These are phyloP conservation scores for Xanthoparmelia taractica DNA, from an alignment of 495 filamentous ascomycete genomes.

Conservation along the genomic window DNA sequence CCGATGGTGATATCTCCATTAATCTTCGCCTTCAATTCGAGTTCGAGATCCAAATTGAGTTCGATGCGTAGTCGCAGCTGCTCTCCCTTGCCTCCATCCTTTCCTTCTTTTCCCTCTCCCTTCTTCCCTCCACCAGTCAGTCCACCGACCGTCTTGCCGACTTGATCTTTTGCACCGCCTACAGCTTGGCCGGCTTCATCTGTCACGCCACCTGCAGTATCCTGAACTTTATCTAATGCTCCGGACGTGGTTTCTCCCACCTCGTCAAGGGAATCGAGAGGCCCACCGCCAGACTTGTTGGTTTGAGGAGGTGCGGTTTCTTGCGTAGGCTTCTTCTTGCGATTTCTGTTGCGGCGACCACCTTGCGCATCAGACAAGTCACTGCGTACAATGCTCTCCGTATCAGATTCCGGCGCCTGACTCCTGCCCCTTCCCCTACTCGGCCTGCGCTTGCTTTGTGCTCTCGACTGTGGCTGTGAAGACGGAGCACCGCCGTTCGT, in stretches of 20 bases:
- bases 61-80: slow-evolving; percentile 69
- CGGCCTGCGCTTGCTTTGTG: slow-evolving; percentile 22
- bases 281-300: slow-evolving; percentile 34
- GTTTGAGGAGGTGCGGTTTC: slow-evolving; percentile 33
- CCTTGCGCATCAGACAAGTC: slow-evolving; percentile 18
- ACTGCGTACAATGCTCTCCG: slow-evolving; percentile 22
- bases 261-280: slow-evolving; percentile 48
- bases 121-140: slow-evolving; percentile 21
- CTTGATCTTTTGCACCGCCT: slow-evolving; percentile 27
- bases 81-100: slow-evolving; percentile 19
- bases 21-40: slow-evolving; percentile 86
- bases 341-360: slow-evolving; percentile 31
- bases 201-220: slow-evolving; percentile 55
- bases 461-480: slow-evolving; percentile 11
- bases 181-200: slow-evolving; percentile 51
- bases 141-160: slow-evolving; percentile 22
- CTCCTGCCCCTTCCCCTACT: slow-evolving; percentile 21
- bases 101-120: slow-evolving; percentile 11
- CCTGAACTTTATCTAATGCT: slow-evolving; percentile 46
- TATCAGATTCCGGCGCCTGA: slow-evolving; percentile 21
- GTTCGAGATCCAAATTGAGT: slow-evolving; percentile 83
- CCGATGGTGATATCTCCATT: slow-evolving; percentile 83
- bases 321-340: slow-evolving; percentile 32
- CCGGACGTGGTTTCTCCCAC: slow-evolving; percentile 45
- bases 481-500: neutral